Base-by-base conservation (phyloP, 306 rosid genomes). In the Purshia tridentata region DNA sequence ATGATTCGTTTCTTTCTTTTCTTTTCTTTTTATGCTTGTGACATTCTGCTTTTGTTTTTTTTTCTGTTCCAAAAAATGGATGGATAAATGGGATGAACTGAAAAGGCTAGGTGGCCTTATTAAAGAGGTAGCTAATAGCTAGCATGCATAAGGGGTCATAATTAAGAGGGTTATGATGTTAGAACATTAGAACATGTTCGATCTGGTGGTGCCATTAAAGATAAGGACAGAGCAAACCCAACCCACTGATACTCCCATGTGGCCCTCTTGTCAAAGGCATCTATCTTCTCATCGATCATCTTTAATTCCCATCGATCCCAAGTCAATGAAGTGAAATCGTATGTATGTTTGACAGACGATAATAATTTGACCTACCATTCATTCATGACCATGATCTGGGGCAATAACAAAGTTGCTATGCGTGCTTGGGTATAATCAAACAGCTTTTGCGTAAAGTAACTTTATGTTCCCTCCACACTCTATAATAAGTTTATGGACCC, bases 131-230 rank as follows among this genome's bases (percentile, higher is more conserved):
- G 35, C 35, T 2, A 29, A 29, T 29, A 29, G 35, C 35, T 29
- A 29, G 35, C 35, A 29, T 29, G 66, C 66, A 37, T 39, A 9
- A 61, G 47, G 47, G 9, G 23, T 46, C 45, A 39, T 37, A 61
- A 61, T 61, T 39, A 81, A 77, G 71, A 84, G 69, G 80, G 86
- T 69, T 63, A 77, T 82, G 74, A 87, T 85, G 88, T 74, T 75
- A 49, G 60, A 80, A 69, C 86, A 78, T 64, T 74, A 63, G 65
- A 66, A 69, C 84, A 77, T 87, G 88, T 74, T 82, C 45, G 45
- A 29, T 60, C 20, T 57, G 20, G 82, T 44, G 62, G 81, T 81
- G 85, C 68, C 73, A 77, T 70, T 74, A 81, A 71, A 85, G 81
- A 82, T 73, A 74, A 81, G 73, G 73, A 72, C 75, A 74, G 80